Conservation (phyloP, 306 rosid species). For the Crotalaria pallida region DNA sequence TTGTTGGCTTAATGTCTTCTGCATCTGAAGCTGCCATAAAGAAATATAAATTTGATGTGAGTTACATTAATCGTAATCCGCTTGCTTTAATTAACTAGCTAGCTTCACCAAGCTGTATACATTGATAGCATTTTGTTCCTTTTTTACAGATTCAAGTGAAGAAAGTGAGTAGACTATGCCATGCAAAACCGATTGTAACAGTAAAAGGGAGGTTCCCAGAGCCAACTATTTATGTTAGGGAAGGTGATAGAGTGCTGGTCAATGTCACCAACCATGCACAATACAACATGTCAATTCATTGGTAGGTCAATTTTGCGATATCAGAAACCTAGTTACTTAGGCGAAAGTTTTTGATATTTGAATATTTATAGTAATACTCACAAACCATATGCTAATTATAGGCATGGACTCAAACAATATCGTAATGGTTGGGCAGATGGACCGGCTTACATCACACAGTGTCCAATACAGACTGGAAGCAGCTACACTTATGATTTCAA, state of each 20-base stretch:
- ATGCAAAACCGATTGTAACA: constrained; percentile 61
- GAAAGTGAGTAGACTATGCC: constrained; percentile 69
- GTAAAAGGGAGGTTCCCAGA: constrained; percentile 66
- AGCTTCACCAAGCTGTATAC: neutral
- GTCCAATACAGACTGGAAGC: constrained; percentile 47
- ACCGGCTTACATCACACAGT: constrained; percentile 65
- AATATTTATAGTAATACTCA: neutral
- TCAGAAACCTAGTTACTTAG: neutral
- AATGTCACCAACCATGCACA: constrained; percentile 65
- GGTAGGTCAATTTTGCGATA: constrained; percentile 24
- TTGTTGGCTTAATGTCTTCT: constrained; percentile 16
- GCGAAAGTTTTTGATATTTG: neutral
- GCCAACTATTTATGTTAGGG: constrained; percentile 57
- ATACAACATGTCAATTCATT: constrained; percentile 70
- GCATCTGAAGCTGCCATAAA: constrained; percentile 24
- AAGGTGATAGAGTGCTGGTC: constrained; percentile 56
- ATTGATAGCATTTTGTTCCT: neutral
- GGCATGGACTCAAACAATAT: constrained; percentile 66
- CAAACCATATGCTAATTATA: constrained; percentile 3
- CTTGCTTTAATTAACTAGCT: neutral
- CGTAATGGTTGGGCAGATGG: constrained; percentile 72
- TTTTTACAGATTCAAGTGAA: constrained; percentile 54
- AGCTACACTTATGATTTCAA: constrained; percentile 58
- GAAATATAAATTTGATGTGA: constrained; percentile 29
- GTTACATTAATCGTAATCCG: neutral